Conservation (phyloP, 192 early-diverging fungal species). For the Linderina pennispora region DNA sequence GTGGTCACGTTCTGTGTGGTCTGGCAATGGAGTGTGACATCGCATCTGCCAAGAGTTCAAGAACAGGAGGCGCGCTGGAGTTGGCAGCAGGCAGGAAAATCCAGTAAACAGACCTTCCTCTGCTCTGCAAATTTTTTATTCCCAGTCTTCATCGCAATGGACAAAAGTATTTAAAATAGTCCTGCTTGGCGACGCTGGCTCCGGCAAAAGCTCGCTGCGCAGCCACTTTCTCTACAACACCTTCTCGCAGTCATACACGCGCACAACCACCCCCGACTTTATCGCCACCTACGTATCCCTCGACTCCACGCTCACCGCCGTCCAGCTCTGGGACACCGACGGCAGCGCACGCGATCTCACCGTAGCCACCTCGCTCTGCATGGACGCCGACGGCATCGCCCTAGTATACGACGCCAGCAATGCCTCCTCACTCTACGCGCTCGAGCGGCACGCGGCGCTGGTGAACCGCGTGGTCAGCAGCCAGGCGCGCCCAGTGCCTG, state of each 20-base stretch:
- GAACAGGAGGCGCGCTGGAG: no score
- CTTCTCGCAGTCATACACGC: slow-evolving; percentile 21
- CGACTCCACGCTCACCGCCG: slow-evolving; percentile 12
- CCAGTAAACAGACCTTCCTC: no score
- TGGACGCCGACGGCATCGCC: slow-evolving; percentile 35
- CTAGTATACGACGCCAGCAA: slow-evolving; percentile 18
- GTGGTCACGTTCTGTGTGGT: no score
- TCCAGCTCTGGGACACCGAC: slow-evolving; percentile 45
- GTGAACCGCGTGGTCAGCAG: not conserved
- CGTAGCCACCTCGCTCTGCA: slow-evolving; percentile 19
- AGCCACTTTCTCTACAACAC: slow-evolving; percentile 29
- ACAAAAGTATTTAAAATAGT: slow-evolving; percentile 36
- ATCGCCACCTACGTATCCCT: slow-evolving; percentile 28
- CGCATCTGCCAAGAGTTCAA: no score
- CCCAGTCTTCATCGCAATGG: not conserved
- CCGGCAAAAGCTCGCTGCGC: slow-evolving; percentile 43
- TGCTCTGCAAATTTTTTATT: not conserved
- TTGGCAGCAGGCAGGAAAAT: no score
- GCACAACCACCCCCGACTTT: slow-evolving; percentile 36
- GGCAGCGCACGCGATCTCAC: slow-evolving; percentile 9
- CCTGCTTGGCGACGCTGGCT: slow-evolving; percentile 24
- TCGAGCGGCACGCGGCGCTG: slow-evolving; percentile 6
- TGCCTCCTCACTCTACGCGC: slow-evolving; percentile 1
- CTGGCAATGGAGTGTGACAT: no score
- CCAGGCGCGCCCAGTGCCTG: not conserved